phyloP scores from a whole-genome alignment of 163 green algal genomes.

The Volvox carteri region DNA sequence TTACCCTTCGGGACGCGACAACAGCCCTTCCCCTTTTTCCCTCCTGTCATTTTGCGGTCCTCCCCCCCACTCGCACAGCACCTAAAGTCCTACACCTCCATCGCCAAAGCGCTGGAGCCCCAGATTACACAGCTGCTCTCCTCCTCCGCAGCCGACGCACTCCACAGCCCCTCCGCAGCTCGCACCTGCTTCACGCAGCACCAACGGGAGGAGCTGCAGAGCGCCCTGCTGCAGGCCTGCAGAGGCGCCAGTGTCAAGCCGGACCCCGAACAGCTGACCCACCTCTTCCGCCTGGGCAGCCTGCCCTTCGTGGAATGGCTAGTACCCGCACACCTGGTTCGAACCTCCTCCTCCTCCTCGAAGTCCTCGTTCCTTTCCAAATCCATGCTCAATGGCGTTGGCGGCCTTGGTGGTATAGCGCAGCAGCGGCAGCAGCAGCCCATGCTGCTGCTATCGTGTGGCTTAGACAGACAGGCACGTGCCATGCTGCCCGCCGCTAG shows the following conservation, averaged over 20 bases:
- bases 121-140: slow-evolving; percentile 4
- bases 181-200: neutral
- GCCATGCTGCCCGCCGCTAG: neutral
- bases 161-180: neutral
- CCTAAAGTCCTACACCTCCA: slow-evolving; percentile 51
- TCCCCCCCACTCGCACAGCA: too few species aligned
- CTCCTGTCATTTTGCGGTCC: too few species aligned
- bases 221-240: slow-evolving; percentile 12
- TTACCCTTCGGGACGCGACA: too few species aligned
- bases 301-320: slow-evolving; percentile 49
- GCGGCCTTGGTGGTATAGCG: neutral
- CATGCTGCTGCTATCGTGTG: slow-evolving; percentile 41
- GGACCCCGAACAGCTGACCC: slow-evolving; percentile 35
- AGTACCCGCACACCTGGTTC: slow-evolving; percentile 34
- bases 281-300: slow-evolving; percentile 34
- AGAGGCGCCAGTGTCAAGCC: slow-evolving; percentile 21
- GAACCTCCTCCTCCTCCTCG: neutral
- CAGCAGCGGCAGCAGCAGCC: neutral
- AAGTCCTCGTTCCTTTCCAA: neutral
- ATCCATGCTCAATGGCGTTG: neutral
- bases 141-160: neutral
- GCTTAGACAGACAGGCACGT: slow-evolving; percentile 7
- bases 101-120: slow-evolving; percentile 47
- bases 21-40: too few species aligned
- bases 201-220: slow-evolving; percentile 24